These are phyloP conservation scores for Diaporthe ampelina DNA, from an alignment of 2,329 filamentous ascomycete genomes.

Conservation along the genomic window DNA sequence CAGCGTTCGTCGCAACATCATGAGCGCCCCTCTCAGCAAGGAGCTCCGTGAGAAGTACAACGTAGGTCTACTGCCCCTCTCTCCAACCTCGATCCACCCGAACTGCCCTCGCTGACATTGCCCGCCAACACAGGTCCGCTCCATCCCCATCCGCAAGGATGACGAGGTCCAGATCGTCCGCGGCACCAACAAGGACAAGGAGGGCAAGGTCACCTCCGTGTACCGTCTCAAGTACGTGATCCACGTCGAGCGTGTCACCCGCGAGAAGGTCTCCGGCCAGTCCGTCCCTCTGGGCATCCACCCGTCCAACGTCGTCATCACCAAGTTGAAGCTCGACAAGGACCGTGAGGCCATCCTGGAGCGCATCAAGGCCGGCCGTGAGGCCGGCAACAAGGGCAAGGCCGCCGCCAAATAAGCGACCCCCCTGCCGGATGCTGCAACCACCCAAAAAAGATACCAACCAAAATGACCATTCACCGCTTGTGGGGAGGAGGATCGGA, in stretches of 20 bases:
- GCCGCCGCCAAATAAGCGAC: constrained; percentile 64
- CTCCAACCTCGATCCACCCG: not conserved
- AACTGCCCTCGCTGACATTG: not conserved
- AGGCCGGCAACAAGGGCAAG: constrained; percentile 81
- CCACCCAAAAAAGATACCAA: constrained; percentile 6
- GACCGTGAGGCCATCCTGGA: constrained; percentile 91
- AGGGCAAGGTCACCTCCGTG: constrained; percentile 98
- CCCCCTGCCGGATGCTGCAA: not conserved
- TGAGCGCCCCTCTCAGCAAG: constrained; percentile 96
- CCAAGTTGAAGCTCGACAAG: constrained; percentile 98
- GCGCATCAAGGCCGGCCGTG: constrained; percentile 85
- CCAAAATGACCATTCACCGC: constrained; percentile 35
- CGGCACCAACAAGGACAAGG: constrained; percentile 95
- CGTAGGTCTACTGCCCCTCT: constrained; percentile 68
- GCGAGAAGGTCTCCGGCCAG: constrained; percentile 98
- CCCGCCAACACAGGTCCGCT: constrained; percentile 78
- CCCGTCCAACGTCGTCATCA: constrained; percentile 97
- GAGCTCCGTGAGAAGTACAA: constrained; percentile 99
- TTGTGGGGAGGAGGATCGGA: constrained; percentile 42
- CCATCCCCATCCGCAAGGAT: constrained; percentile 97
- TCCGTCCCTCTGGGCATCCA: constrained; percentile 94
- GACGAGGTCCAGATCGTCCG: constrained; percentile 95
- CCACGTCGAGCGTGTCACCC: constrained; percentile 95
- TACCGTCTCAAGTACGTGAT: constrained; percentile 99
- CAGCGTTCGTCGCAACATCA: constrained; percentile 93